Conservation (phyloP, 163 green algal species). For the Trebouxiophyceae sp. region DNA sequence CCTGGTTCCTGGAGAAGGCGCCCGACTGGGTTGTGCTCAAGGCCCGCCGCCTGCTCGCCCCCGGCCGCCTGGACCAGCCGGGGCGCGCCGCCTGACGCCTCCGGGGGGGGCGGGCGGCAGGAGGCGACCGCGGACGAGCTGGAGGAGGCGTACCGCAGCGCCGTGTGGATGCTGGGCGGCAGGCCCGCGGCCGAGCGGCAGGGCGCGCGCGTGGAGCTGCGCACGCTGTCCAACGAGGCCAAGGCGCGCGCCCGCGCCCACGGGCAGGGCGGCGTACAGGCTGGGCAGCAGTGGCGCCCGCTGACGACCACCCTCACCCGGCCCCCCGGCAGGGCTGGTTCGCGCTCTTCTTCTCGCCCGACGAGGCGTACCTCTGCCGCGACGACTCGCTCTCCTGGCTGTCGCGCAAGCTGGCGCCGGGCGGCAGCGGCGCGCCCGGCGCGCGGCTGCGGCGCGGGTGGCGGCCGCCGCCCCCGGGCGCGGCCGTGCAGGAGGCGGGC, state of each 20-base stretch:
- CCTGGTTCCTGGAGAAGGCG: constrained; percentile 55
- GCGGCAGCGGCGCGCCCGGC: constrained; percentile 2
- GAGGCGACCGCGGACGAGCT: constrained; percentile 54
- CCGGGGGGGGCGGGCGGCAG: too few relatives aligned
- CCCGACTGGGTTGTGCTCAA: constrained; percentile 43
- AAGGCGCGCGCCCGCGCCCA: constrained; percentile 5
- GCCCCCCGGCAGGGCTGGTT: constrained; percentile 41
- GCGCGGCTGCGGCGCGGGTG: constrained; percentile 44
- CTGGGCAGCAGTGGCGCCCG: too few relatives aligned
- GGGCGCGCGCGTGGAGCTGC: constrained; percentile 39
- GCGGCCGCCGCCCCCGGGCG: constrained; percentile 3
- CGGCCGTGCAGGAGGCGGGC: constrained; percentile 9
- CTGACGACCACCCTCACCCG: too few relatives aligned
- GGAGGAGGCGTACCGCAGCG: constrained; percentile 39
- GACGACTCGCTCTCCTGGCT: constrained; percentile 35
- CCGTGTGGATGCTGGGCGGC: constrained; percentile 16
- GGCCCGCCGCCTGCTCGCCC: constrained; percentile 5
- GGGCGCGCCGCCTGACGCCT: too few relatives aligned
- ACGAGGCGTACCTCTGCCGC: constrained; percentile 37
- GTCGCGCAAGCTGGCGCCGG: background rate
- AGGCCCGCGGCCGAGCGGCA: constrained; percentile 9
- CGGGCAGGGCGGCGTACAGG: too few relatives aligned
- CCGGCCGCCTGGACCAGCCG: too few relatives aligned
- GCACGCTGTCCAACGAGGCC: constrained; percentile 11
- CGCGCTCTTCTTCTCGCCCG: constrained; percentile 30